A percentile compares a stretch with the other conserved stretches of the same genome.
phyloP scores from a whole-genome alignment of 2,329 filamentous ascomycete genomes.

The Penicillium sp. region DNA sequence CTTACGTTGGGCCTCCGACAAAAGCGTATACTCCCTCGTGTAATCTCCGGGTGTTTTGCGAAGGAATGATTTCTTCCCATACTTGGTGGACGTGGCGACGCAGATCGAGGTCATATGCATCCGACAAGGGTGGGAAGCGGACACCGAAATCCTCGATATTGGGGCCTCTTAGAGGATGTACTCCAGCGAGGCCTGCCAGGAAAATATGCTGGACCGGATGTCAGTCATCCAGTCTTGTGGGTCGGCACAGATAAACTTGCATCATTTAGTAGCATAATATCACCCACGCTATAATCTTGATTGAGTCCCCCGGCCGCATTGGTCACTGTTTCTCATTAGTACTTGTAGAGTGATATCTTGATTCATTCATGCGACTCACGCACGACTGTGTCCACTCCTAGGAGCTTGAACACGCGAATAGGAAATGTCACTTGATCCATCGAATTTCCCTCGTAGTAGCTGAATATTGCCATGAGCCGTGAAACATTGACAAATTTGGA shows the following conservation, averaged over 20 bases:
- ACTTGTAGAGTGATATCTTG: background rate
- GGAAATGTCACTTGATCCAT: slow-evolving; percentile 65
- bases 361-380: slow-evolving; percentile 38
- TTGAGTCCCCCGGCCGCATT: slow-evolving; percentile 68
- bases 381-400: slow-evolving; percentile 61
- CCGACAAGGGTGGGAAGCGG: slow-evolving; percentile 63
- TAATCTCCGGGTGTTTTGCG: slow-evolving; percentile 51
- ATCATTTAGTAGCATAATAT: slow-evolving; percentile 66
- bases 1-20: slow-evolving; percentile 61
- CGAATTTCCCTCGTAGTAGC: slow-evolving; percentile 67
- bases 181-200: slow-evolving; percentile 60
- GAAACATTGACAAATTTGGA: background rate
- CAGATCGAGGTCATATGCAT: slow-evolving; percentile 65
- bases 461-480: slow-evolving; percentile 27
- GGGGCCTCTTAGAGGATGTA: slow-evolving; percentile 61
- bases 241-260: slow-evolving; percentile 37
- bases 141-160: slow-evolving; percentile 63
- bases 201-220: slow-evolving; percentile 56
- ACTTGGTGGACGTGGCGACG: slow-evolving; percentile 57
- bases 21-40: slow-evolving; percentile 68
- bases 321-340: slow-evolving; percentile 51
- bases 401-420: slow-evolving; percentile 61
- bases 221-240: slow-evolving; percentile 9
- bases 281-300: slow-evolving; percentile 62
- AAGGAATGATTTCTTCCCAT: slow-evolving; percentile 52